Base-by-base conservation (phyloP, 2,329 filamentous ascomycete genomes). In the Cordyceps pruinosa region DNA sequence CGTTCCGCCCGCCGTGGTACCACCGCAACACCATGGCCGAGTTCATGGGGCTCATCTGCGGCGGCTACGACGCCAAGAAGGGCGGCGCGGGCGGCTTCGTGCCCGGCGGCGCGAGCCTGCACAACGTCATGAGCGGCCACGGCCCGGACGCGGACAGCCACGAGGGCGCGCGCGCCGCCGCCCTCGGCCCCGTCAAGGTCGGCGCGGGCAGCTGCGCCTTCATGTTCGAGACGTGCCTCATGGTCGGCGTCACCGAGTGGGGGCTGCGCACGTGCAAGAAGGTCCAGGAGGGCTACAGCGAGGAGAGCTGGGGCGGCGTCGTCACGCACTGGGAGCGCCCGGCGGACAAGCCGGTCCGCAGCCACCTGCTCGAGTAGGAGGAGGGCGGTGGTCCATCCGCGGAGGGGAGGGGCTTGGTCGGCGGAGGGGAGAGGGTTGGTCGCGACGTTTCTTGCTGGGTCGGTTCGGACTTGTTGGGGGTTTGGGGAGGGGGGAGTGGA, bases 301-400 rank as follows among this genome's bases (percentile, higher is more conserved):
- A 85, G 58, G 88, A 95, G 75, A 92, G 88, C 68, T 96, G 90
- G 90, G 84, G 78, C 28, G 80, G 80, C 0, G 73, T 89, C 53
- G 81, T 82, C 70, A 78, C 84, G 44, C 82, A 87, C 66, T 88
- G 86, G 77, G 72, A 73, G 66, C 66, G 65, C 64, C 75, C 77
- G 0, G 70, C 72, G 35, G 73, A 69, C 1, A 57, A 63, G 32
- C 60, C 67, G 58, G 65, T 70, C 37, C 56, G 37, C 30, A 66
- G 64, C 50, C 62, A 67, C 56, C 54, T 66, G 37, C 59, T 63
- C 17, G 49, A 63, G 41, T 60, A 49, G 46, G 4, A 7, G 28
- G 13, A 30, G 8, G 32, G 30, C 17, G 4, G 9, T n/a, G 35
- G 15, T 37, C n/a, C n/a, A n/a, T n/a, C n/a, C n/a, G n/a, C n/a